Base-by-base conservation (phyloP, 192 early-diverging fungal genomes). In the Phlyctochytrium bullatum region DNA sequence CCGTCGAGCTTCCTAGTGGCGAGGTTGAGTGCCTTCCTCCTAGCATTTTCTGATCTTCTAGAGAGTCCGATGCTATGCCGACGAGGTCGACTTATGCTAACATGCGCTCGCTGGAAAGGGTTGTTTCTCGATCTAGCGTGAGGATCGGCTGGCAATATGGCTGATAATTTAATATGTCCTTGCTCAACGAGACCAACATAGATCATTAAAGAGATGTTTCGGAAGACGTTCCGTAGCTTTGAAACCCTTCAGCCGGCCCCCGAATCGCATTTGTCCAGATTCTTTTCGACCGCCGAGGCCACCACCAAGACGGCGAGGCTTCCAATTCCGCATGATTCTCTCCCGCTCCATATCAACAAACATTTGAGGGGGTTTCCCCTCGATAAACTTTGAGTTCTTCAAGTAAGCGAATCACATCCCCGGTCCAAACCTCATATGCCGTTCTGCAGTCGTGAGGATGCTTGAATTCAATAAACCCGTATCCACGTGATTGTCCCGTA, bases 331-430 rank as follows among this genome's bases (percentile, higher is more conserved):
- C 17, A 98, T 95, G 2, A 95, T 98, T 40, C 96, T 84, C 2
- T 94, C 96, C 61, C 94, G 88, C 73, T 98, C 96, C 28, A 98
- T 94, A 74, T 98, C 96, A 1, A 96, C 93, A 23, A 96, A 73
- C 25, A 96, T 79, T 35, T 92, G 86, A 25, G 92, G 86, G 27
- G 90, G 91, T 50, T 90, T 77, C 27, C 97, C 83, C 67, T 93
- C 91, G 59, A 90, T 75, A n/a, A n/a, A n/a, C n/a, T n/a, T n/a
- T n/a, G n/a, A n/a, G n/a, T n/a, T n/a, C n/a, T n/a, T n/a, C n/a
- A n/a, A n/a, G n/a, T n/a, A n/a, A n/a, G n/a, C n/a, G n/a, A n/a
- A n/a, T n/a, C n/a, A n/a, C n/a, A n/a, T n/a, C n/a, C 1, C 92
- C 93, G 75, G 97, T 95, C 3, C 91, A 89, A 69, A 90, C 90